phyloP scores from a whole-genome alignment of 1,284 basidiomycete species.

The Blastosporella zonata region DNA sequence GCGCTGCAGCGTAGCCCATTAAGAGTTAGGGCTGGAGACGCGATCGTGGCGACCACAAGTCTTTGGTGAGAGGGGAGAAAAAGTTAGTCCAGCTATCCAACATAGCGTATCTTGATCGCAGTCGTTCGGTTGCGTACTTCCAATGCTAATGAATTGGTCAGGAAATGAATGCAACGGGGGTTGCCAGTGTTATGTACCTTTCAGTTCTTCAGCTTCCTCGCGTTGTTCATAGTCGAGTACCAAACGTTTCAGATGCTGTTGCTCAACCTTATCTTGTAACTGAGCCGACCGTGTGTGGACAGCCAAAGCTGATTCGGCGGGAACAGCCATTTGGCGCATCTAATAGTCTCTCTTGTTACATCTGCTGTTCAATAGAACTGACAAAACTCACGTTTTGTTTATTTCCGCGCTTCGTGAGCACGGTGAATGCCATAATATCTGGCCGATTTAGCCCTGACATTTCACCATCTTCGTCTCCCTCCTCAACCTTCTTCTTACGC shows the following conservation, averaged over 20 bases:
- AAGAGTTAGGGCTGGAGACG: conserved; percentile 23
- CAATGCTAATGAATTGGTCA: conserved; percentile 43
- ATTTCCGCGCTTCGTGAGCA: conserved; percentile 92
- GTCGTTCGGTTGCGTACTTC: conserved; percentile 63
- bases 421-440: conserved; percentile 86
- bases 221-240: conserved; percentile 85
- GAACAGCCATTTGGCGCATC: conserved; percentile 85
- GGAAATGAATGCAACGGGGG: not conserved
- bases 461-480: conserved; percentile 49
- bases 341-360: conserved; percentile 29
- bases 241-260: conserved; percentile 92
- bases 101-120: conserved; percentile 70
- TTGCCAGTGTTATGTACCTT: conserved; percentile 47
- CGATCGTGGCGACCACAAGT: no score
- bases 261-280: conserved; percentile 89
- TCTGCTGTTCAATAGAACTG: conserved; percentile 4
- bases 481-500: conserved; percentile 59
- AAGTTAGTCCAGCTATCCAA: conserved; percentile 40
- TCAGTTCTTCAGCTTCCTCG: conserved; percentile 77
- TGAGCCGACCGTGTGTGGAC: conserved; percentile 88
- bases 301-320: conserved; percentile 82
- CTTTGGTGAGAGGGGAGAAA: conserved; percentile 2
- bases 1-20: no score
- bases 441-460: conserved; percentile 34
- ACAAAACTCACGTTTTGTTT: conserved; percentile 73